These are phyloP conservation scores for Pseudocercospora crystallina DNA, from an alignment of 2,329 filamentous ascomycete species.

Conservation along the genomic window DNA sequence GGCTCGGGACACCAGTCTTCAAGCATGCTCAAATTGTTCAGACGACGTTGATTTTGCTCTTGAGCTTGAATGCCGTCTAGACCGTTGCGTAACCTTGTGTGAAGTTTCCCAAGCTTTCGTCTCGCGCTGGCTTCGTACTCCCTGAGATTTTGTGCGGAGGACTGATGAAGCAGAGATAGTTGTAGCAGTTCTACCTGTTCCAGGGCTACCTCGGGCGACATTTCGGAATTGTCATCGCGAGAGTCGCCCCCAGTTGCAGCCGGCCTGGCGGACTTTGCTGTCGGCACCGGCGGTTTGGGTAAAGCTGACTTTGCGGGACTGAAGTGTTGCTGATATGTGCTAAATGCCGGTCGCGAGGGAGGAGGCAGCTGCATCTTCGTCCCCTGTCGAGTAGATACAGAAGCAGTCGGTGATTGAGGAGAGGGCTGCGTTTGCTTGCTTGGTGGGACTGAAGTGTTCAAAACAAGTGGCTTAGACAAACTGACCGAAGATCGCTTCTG, in stretches of 20 bases:
- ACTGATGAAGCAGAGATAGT: conserved; percentile 63
- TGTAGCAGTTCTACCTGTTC: conserved; percentile 65
- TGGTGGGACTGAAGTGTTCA: conserved; percentile 14
- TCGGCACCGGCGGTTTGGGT: conserved; percentile 60
- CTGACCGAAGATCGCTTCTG: conserved; percentile 18
- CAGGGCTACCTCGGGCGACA: conserved; percentile 27
- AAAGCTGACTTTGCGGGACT: conserved; percentile 62
- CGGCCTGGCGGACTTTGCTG: conserved; percentile 60
- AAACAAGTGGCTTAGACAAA: conserved; percentile 18
- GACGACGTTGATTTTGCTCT: conserved; percentile 40
- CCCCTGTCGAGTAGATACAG: conserved; percentile 20
- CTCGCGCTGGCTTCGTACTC: conserved; percentile 61
- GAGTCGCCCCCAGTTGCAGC: conserved; percentile 38
- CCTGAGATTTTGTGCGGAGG: conserved; percentile 45
- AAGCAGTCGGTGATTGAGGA: conserved; percentile 21
- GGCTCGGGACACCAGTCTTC: conserved; percentile 50
- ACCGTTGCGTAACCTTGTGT: conserved; percentile 30
- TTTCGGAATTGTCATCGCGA: conserved; percentile 56
- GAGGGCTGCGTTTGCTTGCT: conserved; percentile 16
- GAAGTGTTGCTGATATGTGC: conserved; percentile 66
- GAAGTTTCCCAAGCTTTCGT: conserved; percentile 28
- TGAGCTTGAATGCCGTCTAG: conserved; percentile 37
- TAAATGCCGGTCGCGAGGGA: conserved; percentile 55
- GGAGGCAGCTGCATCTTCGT: conserved; percentile 35
- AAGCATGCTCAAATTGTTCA: conserved; percentile 54